Conservation (phyloP, 2,329 filamentous ascomycete species). For the Cercospora zeina region DNA sequence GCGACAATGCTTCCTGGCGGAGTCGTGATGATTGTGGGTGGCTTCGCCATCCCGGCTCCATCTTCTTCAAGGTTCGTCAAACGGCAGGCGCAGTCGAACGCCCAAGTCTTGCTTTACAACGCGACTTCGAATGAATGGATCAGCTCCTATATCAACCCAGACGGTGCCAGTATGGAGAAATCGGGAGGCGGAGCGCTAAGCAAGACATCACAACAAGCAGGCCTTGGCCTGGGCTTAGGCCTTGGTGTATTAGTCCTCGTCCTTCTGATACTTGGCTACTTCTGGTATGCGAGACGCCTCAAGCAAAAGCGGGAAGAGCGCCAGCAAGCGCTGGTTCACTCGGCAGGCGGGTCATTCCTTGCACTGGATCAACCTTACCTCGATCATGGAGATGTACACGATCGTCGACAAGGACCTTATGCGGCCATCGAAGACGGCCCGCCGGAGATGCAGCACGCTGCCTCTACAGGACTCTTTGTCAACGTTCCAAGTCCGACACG, state of each 20-base stretch:
- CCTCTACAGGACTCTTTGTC: conserved; percentile 50
- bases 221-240: conserved; percentile 49
- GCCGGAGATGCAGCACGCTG: conserved; percentile 35
- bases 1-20: conserved; percentile 62
- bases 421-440: conserved; percentile 36
- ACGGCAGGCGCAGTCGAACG: conserved; percentile 45
- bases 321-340: conserved; percentile 53
- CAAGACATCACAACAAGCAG: conserved; percentile 49
- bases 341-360: conserved; percentile 44
- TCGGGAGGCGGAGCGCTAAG: conserved; percentile 41
- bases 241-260: conserved; percentile 48
- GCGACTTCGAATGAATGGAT: conserved; percentile 61
- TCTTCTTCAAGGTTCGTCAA: conserved; percentile 38
- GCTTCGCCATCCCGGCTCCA: conserved; percentile 53
- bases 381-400: conserved; percentile 38
- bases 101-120: conserved; percentile 59
- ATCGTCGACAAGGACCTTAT: conserved; percentile 45
- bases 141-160: conserved; percentile 54
- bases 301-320: conserved; percentile 47
- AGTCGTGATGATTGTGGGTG: conserved; percentile 63
- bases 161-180: conserved; percentile 8
- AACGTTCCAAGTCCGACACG: conserved; percentile 53
- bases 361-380: conserved; percentile 47
- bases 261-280: conserved; percentile 47
- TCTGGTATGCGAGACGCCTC: conserved; percentile 49